Evolutionary conservation across 192 early-diverging fungal species (phyloP).

Genomic region (Chytriomyces hyalinus): DNA sequence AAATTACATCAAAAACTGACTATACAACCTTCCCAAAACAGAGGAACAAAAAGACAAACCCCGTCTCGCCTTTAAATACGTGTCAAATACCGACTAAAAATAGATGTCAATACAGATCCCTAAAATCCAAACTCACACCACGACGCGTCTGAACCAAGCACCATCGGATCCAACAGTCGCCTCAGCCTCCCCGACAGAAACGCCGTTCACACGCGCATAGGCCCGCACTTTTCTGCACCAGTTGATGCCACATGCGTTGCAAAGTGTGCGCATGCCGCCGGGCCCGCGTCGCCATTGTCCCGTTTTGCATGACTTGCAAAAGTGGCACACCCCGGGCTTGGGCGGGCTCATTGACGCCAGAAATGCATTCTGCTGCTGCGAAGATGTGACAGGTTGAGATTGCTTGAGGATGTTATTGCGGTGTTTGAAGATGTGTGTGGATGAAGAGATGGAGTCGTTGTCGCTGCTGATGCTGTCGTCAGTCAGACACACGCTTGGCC

Average conservation of each 20-base stretch:
- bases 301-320: constrained; percentile 83
- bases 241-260: constrained; percentile 89
- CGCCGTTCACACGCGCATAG: background rate
- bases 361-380: too few relatives aligned
- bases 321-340: constrained; percentile 40
- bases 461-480: background rate
- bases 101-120: background rate
- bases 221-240: constrained; percentile 40
- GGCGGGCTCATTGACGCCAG: background rate
- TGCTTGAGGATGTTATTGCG: background rate
- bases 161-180: constrained; percentile 24
- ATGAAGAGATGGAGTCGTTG: background rate
- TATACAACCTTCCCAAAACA: too few relatives aligned
- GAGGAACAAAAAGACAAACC: too few relatives aligned
- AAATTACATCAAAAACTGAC: too few relatives aligned
- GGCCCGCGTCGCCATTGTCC: constrained; percentile 96
- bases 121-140: background rate
- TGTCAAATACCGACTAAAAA: background rate
- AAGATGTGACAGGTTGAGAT: background rate
- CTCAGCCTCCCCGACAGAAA: constrained; percentile 21
- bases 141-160: constrained; percentile 25
- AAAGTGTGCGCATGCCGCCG: constrained; percentile 86
- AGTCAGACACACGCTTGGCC: too few relatives aligned
- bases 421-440: background rate
- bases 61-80: too few relatives aligned